Percentiles rank a stretch among this genome's conserved stretches.
Conservation (phyloP, 306 rosid species). For the Phaseolus lunatus region DNA sequence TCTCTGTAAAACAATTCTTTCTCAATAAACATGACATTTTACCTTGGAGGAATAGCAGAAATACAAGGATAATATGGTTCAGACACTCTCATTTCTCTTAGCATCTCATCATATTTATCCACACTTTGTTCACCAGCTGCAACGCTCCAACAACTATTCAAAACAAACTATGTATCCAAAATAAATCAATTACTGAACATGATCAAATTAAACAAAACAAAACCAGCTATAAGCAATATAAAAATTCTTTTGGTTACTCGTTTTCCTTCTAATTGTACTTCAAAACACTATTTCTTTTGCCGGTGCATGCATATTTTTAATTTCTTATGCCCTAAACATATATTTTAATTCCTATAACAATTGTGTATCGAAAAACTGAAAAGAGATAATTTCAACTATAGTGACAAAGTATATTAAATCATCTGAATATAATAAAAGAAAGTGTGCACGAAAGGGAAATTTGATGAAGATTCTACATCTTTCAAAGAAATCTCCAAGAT, state of each 20-base stretch:
- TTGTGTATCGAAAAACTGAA: too few species aligned
- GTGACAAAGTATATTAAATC: too few species aligned
- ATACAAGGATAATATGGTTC: constrained; percentile 75
- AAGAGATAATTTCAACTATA: too few species aligned
- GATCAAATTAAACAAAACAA: not conserved
- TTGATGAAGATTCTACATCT: not conserved
- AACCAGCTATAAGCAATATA: not conserved
- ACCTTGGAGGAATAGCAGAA: constrained; percentile 77
- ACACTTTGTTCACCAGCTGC: constrained; percentile 76
- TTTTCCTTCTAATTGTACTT: too few species aligned
- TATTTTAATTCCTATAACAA: too few species aligned
- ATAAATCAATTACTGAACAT: not conserved
- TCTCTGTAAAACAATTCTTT: not conserved
- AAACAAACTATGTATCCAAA: constrained; percentile 58
- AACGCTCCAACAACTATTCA: constrained; percentile 58
- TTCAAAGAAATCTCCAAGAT: constrained; percentile 1
- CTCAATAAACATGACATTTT: constrained; percentile 18
- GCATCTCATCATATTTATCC: constrained; percentile 57
- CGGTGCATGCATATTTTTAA: too few species aligned
- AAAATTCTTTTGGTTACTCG: too few species aligned
- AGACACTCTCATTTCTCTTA: constrained; percentile 61
- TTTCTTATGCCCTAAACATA: too few species aligned
- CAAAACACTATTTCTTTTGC: too few species aligned
- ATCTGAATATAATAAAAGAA: too few species aligned
- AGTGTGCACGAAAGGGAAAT: too few species aligned